phyloP scores from a whole-genome alignment of 345 rosid species.

The Euphorbia peplus region DNA sequence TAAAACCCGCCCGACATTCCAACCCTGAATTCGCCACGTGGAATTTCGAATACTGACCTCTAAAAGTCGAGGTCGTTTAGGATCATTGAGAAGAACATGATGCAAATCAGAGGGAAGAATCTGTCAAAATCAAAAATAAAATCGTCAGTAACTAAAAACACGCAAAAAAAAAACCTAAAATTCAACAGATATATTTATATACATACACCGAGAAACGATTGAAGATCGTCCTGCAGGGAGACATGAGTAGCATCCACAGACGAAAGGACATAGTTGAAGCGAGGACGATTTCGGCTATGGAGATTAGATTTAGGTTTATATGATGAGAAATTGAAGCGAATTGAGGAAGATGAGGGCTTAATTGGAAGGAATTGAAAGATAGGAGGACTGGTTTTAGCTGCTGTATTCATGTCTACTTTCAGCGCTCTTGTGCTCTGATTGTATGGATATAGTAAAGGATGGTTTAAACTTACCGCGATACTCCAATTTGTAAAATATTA shows the following conservation, averaged over 20 bases:
- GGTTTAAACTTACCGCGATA: no score
- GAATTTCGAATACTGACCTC: slow-evolving; percentile 37
- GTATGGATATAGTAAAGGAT: background rate
- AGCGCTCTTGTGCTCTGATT: background rate
- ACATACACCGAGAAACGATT: slow-evolving; percentile 41
- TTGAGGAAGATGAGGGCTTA: background rate
- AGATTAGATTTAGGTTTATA: slow-evolving; percentile 9
- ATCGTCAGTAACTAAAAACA: no score
- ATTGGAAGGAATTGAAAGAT: background rate
- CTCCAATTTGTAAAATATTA: no score
- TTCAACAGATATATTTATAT: no score
- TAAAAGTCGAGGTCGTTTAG: slow-evolving; percentile 47
- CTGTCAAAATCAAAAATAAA: slow-evolving; percentile 30
- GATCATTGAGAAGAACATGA: slow-evolving; percentile 41
- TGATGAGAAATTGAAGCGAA: background rate
- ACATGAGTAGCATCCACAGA: slow-evolving; percentile 12
- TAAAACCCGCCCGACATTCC: no score
- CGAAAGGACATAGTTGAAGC: slow-evolving; percentile 12
- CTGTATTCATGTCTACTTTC: background rate
- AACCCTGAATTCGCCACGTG: no score
- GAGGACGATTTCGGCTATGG: background rate
- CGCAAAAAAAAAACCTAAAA: no score
- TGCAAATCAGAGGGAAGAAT: slow-evolving; percentile 57
- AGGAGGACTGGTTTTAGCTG: background rate
- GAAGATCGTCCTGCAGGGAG: slow-evolving; percentile 47